Evolutionary conservation across 2,329 filamentous ascomycete species (phyloP).

Genomic region (Bipolaris zeicola): DNA sequence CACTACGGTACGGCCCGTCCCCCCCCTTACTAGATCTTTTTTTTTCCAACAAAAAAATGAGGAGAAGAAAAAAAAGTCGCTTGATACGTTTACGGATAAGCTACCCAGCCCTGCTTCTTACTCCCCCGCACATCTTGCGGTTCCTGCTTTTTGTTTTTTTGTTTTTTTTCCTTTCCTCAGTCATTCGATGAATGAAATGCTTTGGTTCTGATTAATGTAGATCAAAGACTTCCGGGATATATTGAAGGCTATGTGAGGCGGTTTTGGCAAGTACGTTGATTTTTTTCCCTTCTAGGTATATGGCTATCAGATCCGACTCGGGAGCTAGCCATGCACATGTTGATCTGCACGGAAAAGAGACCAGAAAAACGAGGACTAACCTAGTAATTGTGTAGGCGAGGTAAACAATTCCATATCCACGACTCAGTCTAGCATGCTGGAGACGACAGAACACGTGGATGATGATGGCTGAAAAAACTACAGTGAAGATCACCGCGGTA

Average conservation of each 20-base stretch:
- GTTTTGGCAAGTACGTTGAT: constrained; percentile 92
- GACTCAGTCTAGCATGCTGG: not conserved
- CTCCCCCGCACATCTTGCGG: too few relatives aligned
- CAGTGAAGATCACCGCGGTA: constrained; percentile 94
- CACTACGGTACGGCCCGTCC: constrained; percentile 73
- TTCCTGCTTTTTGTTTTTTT: not conserved
- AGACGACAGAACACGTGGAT: not conserved
- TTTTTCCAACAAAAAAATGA: not conserved
- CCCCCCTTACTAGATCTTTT: too few relatives aligned
- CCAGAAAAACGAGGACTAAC: not conserved
- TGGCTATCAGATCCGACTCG: too few relatives aligned
- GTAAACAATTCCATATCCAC: not conserved
- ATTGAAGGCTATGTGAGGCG: constrained; percentile 91
- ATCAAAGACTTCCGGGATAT: constrained; percentile 83
- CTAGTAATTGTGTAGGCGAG: not conserved
- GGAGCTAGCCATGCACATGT: too few relatives aligned
- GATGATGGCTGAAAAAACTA: not conserved
- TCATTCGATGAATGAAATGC: constrained; percentile 58
- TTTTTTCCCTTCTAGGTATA: not conserved
- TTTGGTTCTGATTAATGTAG: constrained; percentile 53
- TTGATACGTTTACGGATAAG: too few relatives aligned
- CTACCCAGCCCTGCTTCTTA: too few relatives aligned
- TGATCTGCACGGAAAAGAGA: not conserved
- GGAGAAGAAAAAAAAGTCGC: not conserved
- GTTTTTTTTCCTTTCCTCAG: not conserved